Conservation (phyloP, 2,329 filamentous ascomycete genomes). For the Pseudogymnoascus sp. region DNA sequence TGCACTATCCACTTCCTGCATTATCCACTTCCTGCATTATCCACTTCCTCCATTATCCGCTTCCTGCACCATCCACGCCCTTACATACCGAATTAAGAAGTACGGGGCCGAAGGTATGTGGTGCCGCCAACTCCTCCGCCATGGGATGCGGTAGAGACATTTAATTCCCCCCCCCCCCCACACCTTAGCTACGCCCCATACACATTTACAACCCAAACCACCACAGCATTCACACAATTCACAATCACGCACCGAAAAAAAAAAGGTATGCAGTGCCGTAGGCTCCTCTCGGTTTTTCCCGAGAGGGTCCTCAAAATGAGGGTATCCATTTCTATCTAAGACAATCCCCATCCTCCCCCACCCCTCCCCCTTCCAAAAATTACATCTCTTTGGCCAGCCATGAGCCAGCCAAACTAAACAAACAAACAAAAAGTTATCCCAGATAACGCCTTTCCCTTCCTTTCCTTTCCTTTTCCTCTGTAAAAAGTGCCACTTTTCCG, state of each 20-base stretch:
- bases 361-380: not conserved
- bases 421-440: not conserved
- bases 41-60: no score
- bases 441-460: not conserved
- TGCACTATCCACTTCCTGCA: no score
- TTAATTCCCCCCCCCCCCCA: no score
- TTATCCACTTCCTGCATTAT: no score
- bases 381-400: not conserved
- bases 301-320: not conserved
- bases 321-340: conserved; percentile 4
- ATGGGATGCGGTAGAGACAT: no score
- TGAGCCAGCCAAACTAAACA: not conserved
- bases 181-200: no score
- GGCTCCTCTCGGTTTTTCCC: not conserved
- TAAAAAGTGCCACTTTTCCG: not conserved
- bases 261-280: not conserved
- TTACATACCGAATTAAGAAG: no score
- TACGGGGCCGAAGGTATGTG: no score
- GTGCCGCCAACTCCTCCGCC: no score
- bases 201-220: no score
- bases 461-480: not conserved
- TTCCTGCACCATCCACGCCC: no score
- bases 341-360: not conserved
- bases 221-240: not conserved
- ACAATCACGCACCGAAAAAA: not conserved